Percentiles rank a stretch among this genome's conserved stretches.
Conservation (phyloP, 768 basidiomycete species). For the Mycena indigotica region DNA sequence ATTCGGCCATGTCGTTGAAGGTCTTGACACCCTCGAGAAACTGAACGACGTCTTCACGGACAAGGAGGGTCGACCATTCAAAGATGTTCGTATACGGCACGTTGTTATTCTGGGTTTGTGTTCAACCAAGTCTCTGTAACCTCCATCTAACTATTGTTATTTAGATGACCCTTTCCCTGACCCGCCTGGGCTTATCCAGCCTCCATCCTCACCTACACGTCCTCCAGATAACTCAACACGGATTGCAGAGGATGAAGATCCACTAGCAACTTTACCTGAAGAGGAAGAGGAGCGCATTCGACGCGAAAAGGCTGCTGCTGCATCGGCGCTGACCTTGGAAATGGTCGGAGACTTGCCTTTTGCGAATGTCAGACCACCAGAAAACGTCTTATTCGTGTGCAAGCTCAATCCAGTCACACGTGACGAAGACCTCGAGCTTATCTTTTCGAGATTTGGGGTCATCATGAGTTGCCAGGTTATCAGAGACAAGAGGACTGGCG, state of each 20-base stretch:
- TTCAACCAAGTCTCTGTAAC: background rate
- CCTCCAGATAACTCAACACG: slow-evolving; percentile 87
- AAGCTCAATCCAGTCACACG: slow-evolving; percentile 95
- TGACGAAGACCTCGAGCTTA: slow-evolving; percentile 95
- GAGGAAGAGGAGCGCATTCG: slow-evolving; percentile 82
- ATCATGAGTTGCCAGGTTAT: slow-evolving; percentile 99
- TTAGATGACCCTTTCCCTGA: slow-evolving; percentile 95
- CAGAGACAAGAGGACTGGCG: slow-evolving; percentile 92
- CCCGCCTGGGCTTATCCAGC: slow-evolving; percentile 71
- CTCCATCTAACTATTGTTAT: background rate
- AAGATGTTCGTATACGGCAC: slow-evolving; percentile 93
- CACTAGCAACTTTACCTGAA: slow-evolving; percentile 76
- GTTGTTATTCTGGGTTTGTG: slow-evolving; percentile 86
- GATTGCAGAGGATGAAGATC: slow-evolving; percentile 95
- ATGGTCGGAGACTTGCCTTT: slow-evolving; percentile 99
- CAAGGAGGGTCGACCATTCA: slow-evolving; percentile 85
- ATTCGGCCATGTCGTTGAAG: slow-evolving; percentile 96
- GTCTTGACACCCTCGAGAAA: slow-evolving; percentile 87
- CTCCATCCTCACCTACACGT: slow-evolving; percentile 74
- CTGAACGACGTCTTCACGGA: slow-evolving; percentile 91
- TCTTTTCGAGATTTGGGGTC: slow-evolving; percentile 92
- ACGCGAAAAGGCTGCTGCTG: slow-evolving; percentile 86
- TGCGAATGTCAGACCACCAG: slow-evolving; percentile 95
- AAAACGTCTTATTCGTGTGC: slow-evolving; percentile 98
- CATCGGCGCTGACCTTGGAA: slow-evolving; percentile 94